Base-by-base conservation (phyloP, 306 rosid genomes). In the Fagus crenata region DNA sequence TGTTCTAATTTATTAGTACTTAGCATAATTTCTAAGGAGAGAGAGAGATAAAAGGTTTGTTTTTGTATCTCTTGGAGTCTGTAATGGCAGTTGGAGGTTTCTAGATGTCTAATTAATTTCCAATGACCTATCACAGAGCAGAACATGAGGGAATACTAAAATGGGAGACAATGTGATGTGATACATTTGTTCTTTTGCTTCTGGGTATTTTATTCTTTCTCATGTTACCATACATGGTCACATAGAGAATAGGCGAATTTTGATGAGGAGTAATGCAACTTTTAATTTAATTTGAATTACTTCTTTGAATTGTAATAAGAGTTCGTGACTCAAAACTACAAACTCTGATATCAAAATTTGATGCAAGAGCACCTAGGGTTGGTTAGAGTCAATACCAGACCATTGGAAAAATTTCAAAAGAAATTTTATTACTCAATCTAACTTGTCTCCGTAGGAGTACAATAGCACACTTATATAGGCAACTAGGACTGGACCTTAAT, bases 211-310 rank as follows among this genome's bases (percentile, higher is more conserved):
- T 63, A 63, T 63, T 35, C 22, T 63, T 63, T 15, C 18, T 17
- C 64, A 58, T 58, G 36, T 31, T 58, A 46, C 14, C 51, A 46
- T 9, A 13, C 32, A 32, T 58, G 14, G 36, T 9, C 51, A 9
- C 51, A 46, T 0, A 7, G 12, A 22, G 64, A 58, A 28, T 9
- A 22, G 40, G 42, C 41, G 33, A 63, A 35, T 36, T 63, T 35
- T 63, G 37, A 63, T 63, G 28, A 46, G 69, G 28, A 56, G 69
- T 36, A 63, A 35, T 63, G 9, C 69, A 63, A 58, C 51, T 9
- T 28, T 18, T 28, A 7, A 28, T 58, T 63, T 4, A 14, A 33
- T 33, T 13, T 63, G 67, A 12, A 60, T 7, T 60, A 33, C 15
- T 12, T 32, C 67, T 11, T 60, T 11, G 67, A 60, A 28, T 60